Conservation (phyloP, 176 grass and related monocot genomes). For the Thalia dealbata region DNA sequence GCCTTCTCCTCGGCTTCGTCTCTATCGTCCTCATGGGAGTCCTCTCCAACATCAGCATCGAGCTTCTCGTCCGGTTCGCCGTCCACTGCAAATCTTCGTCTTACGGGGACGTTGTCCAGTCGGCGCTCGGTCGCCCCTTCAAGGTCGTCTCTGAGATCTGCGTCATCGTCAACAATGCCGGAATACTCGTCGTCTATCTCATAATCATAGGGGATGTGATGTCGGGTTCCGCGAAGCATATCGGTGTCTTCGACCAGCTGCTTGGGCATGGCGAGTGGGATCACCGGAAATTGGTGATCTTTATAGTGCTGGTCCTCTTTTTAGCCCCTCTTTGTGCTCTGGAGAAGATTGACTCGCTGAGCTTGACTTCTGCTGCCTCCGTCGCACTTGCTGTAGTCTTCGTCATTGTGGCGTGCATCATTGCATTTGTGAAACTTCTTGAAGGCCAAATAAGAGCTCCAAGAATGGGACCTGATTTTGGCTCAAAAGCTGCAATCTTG, state of each 20-base stretch:
- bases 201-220: constrained; percentile 95
- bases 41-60: constrained; percentile 71
- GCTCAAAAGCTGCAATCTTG: constrained; percentile 51
- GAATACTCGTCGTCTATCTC: constrained; percentile 73
- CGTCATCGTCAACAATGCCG: constrained; percentile 70
- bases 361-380: constrained; percentile 67
- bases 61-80: constrained; percentile 69
- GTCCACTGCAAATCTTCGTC: constrained; percentile 57
- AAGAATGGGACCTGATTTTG: constrained; percentile 82
- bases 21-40: constrained; percentile 69
- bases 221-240: constrained; percentile 76
- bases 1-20: constrained; percentile 51
- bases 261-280: constrained; percentile 83
- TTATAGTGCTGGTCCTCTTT: constrained; percentile 63
- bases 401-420: constrained; percentile 55
- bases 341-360: constrained; percentile 84
- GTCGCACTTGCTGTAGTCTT: constrained; percentile 70
- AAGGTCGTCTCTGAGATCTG: constrained; percentile 62
- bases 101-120: constrained; percentile 72
- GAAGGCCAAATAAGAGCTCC: constrained; percentile 51
- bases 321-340: constrained; percentile 66
- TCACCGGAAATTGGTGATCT: constrained; percentile 68
- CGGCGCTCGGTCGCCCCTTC: constrained; percentile 47
- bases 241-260: constrained; percentile 73
- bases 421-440: constrained; percentile 54